Conservation (phyloP, 106 monocot species). For the Xerophyta viscosa region DNA sequence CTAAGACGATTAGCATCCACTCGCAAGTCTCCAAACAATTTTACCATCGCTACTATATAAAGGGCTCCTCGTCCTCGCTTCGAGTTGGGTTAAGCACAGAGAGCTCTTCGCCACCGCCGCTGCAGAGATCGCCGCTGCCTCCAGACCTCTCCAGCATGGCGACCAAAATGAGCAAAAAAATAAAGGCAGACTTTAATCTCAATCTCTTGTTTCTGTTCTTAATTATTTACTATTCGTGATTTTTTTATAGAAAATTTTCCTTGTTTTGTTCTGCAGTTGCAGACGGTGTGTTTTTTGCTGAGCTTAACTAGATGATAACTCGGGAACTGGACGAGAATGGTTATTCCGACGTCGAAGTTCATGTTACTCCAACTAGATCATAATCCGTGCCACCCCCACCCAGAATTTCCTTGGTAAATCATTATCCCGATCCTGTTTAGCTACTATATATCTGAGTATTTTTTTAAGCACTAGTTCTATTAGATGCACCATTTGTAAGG, state of each 20-base stretch:
- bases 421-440: neutral
- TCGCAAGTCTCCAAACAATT: too few species aligned
- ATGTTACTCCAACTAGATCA: slow-evolving; percentile 14
- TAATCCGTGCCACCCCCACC: slow-evolving; percentile 9
- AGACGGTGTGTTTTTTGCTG: slow-evolving; percentile 8
- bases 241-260: too few species aligned
- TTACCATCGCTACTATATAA: too few species aligned
- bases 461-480: too few species aligned
- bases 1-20: too few species aligned
- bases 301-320: slow-evolving; percentile 7
- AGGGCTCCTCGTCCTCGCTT: neutral
- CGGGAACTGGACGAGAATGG: slow-evolving; percentile 9
- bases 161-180: slow-evolving; percentile 12
- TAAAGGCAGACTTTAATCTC: neutral
- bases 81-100: neutral
- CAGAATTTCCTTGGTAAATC: slow-evolving; percentile 12
- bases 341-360: slow-evolving; percentile 12
- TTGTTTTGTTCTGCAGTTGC: too few species aligned
- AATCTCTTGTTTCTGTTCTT: too few species aligned
- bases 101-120: neutral
- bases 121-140: neutral
- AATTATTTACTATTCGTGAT: too few species aligned
- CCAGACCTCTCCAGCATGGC: slow-evolving; percentile 2
- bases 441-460: too few species aligned
- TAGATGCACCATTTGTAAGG: too few species aligned